Evolutionary conservation across 441 rosid genomes (phyloP).

Genomic region (Euphorbia schlechtendalii): DNA sequence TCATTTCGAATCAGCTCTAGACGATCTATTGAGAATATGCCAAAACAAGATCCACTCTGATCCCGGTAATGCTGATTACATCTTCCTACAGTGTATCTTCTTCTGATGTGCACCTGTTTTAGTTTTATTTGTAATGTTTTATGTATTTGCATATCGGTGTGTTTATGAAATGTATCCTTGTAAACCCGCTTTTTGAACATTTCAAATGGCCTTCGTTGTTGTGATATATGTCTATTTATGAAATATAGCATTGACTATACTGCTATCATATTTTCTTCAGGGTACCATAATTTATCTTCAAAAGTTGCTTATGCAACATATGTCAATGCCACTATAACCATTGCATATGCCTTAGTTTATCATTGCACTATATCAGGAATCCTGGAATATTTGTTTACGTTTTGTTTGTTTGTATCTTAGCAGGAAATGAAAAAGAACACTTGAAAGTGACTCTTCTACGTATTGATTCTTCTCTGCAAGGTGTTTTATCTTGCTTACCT

Average conservation of each 20-base stretch:
- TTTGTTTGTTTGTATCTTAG: slow-evolving; percentile 18
- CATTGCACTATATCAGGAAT: background rate
- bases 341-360: background rate
- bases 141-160: background rate
- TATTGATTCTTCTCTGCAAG: slow-evolving; percentile 95
- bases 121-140: slow-evolving; percentile 6
- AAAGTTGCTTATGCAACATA: background rate
- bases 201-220: slow-evolving; percentile 8
- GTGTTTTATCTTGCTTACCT: slow-evolving; percentile 98
- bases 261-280: slow-evolving; percentile 7
- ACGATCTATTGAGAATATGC: slow-evolving; percentile 81
- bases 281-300: background rate
- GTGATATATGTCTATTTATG: background rate
- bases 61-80: slow-evolving; percentile 46
- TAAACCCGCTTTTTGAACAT: background rate
- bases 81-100: slow-evolving; percentile 7
- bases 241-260: background rate
- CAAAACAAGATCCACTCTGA: slow-evolving; percentile 74
- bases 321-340: background rate
- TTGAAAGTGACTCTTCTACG: slow-evolving; percentile 99
- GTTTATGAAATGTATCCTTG: background rate
- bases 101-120: background rate
- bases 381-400: background rate
- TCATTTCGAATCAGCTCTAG: slow-evolving; percentile 89
- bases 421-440: slow-evolving; percentile 98